Base-by-base conservation (phyloP, 441 rosid species). In the Adansonia grandidieri region DNA sequence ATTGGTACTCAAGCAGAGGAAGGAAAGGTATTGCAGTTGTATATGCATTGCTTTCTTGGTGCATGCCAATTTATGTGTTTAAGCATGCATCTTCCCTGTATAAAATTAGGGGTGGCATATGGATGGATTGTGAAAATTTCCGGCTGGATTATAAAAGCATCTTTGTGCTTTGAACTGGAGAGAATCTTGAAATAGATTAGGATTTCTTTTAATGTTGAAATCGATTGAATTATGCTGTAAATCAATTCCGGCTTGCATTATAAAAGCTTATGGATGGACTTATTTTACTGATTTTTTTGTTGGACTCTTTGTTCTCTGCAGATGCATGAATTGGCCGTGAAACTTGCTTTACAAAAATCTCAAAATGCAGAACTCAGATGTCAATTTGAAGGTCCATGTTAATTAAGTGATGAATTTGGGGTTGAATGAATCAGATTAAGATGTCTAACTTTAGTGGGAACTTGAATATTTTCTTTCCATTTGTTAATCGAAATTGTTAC, bases 1-100 rank as follows among this genome's bases (percentile, higher is more conserved):
- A 93, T 97, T 78, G 99, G 98, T 67, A 89, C 88, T 81, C 97
- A 92, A 87, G 98, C 97, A 70, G 89, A 96, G 61, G 99, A 95
- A 84, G 99, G 99, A 82, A 93, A 93, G 98, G 98, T 94, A 81
- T 15, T 77, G 20, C 69, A 76, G 61, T 71, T 17, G 9, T 73
- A 79, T 24, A 47, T 72, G 73, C 63, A 75, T 79, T 69, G 6
- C 42, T 70, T 57, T 62, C 32, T 62, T 48, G 70, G 60, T 47
- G 71, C 78, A 64, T 14, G 19, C 19, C 17, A 6, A 54, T 56
- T 57, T 40, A 57, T 76, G 50, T 75, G 61, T 17, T 24, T 48
- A 63, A 66, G 6, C 65, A 66, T 76, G 71, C 37, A 48, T 32
- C 14, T 73, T 58, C 13, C 10, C 76, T 42, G 17, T 19, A 4